Evolutionary conservation across 2,329 filamentous ascomycete genomes (phyloP).

Genomic region (Stachybotrys echinatus): DNA sequence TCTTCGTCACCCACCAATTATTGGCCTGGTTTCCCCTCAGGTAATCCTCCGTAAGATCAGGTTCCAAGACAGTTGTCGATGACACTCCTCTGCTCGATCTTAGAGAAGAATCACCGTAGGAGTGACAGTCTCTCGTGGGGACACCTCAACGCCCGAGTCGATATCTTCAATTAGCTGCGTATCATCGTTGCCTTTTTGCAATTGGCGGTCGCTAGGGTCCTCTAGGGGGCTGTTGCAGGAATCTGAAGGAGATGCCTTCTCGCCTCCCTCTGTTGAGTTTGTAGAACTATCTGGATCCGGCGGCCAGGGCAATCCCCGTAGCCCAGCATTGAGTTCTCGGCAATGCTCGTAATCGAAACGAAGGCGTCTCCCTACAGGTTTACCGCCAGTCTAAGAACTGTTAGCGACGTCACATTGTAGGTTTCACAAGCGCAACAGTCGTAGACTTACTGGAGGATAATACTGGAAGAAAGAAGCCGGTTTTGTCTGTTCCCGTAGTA

Average conservation of each 20-base stretch:
- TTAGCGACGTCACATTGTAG: slow-evolving; percentile 2
- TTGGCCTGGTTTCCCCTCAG: too few species aligned
- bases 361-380: slow-evolving; percentile 29
- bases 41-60: too few species aligned
- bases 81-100: too few species aligned
- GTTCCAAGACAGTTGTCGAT: too few species aligned
- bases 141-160: not conserved
- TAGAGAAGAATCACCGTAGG: not conserved
- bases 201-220: not conserved
- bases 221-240: not conserved
- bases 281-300: slow-evolving; percentile 3
- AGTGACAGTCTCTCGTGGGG: not conserved
- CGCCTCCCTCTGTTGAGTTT: not conserved
- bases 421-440: not conserved
- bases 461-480: slow-evolving; percentile 35
- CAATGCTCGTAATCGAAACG: slow-evolving; percentile 26
- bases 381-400: slow-evolving; percentile 24
- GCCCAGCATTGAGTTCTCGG: slow-evolving; percentile 24
- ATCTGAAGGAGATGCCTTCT: not conserved
- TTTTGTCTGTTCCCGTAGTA: slow-evolving; percentile 26
- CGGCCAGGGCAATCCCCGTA: slow-evolving; percentile 21
- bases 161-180: not conserved
- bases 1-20: too few species aligned
- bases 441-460: slow-evolving; percentile 37
- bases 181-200: not conserved